Evolutionary conservation across 441 rosid species (phyloP), one percentile per base, ranked within the genome.

Genomic region (Kokia cookei): DNA sequence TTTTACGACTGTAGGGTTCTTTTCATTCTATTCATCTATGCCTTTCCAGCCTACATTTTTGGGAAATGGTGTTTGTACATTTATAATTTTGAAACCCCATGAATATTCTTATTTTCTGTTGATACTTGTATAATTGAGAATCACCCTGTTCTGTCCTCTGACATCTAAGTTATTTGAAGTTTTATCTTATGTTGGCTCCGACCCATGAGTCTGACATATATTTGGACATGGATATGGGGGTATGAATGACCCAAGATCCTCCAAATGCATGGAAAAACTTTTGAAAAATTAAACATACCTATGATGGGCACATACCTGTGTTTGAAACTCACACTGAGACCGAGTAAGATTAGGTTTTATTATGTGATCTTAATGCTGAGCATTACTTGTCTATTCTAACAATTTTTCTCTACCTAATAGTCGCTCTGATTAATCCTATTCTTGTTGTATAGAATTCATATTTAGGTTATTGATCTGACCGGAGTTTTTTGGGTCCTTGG

Each of bases 401-500:
- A 22, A 7, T 0, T 47, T 45, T 47, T 47, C 8, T 47, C 42
- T 15, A 50, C 27, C 47, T 68, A 51, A 9, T 51, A 26, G 43
- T 50, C 11, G 8, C 48, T 9, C 13, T 14, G 9, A n/a, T 69
- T 29, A 17, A 48, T 74, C 9, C 14, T 11, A 22, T 3, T n/a
- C 24, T 5, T 63, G 32, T 19, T 5, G 27, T 12, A 10, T 51
- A 35, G 8, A 60, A 2, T 50, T 17, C 43, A 29, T 17, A 68
- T 64, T 64, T 26, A 24, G 50, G 6, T 14, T 65, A 69, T 69
- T 43, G 13, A 67, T 69, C 81, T 84, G 66, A 80, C 81, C 14
- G 42, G 55, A 58, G 3, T 54, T 14, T 51, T n/a, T 74, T 14
- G 76, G 72, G 71, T 72, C 47, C 17, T 76, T 72, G 80, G 83